A percentile compares a stretch with the other conserved stretches of the same genome.
Conservation (phyloP, 2,329 filamentous ascomycete species). For the Hirsutella rhossiliensis region DNA sequence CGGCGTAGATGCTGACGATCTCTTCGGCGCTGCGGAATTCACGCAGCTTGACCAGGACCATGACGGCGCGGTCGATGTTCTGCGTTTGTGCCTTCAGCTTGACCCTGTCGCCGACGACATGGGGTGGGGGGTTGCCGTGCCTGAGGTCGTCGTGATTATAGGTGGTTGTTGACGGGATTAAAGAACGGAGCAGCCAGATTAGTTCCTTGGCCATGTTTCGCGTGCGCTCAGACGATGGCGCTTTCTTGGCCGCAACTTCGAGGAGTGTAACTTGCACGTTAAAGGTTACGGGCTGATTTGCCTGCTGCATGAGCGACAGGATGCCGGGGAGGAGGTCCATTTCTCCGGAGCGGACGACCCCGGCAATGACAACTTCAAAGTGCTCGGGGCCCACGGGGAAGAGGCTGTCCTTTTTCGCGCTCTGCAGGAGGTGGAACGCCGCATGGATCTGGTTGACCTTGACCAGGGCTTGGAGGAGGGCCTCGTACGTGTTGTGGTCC, state of each 20-base stretch:
- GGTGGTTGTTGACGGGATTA: conserved; percentile 3
- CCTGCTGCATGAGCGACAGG: conserved; percentile 28
- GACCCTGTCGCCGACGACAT: conserved; percentile 5
- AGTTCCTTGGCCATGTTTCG: conserved; percentile 15
- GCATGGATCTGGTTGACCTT: conserved; percentile 35
- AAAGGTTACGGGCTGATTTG: conserved; percentile 29
- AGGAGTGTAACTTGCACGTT: conserved; percentile 29
- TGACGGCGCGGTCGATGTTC: conserved; percentile 19
- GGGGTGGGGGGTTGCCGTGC: conserved; percentile 1
- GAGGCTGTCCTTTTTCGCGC: conserved; percentile 28
- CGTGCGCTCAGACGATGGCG: conserved; percentile 13
- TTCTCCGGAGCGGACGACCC: conserved; percentile 33
- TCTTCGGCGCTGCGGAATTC: conserved; percentile 42
- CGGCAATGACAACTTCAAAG: conserved; percentile 40
- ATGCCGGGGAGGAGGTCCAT: conserved; percentile 28
- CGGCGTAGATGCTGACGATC: conserved; percentile 42
- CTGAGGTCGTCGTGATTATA: neutral
- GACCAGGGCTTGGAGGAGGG: conserved; percentile 36
- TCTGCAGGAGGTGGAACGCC: conserved; percentile 34
- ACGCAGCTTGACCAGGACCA: conserved; percentile 21
- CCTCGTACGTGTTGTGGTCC: conserved; percentile 36
- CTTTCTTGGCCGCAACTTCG: conserved; percentile 20
- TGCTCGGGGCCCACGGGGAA: conserved; percentile 36
- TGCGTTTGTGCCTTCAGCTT: conserved; percentile 15
- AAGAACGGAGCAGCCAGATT: conserved; percentile 14